Conservation (phyloP, 1,284 basidiomycete genomes). For the Boletus sp. region DNA sequence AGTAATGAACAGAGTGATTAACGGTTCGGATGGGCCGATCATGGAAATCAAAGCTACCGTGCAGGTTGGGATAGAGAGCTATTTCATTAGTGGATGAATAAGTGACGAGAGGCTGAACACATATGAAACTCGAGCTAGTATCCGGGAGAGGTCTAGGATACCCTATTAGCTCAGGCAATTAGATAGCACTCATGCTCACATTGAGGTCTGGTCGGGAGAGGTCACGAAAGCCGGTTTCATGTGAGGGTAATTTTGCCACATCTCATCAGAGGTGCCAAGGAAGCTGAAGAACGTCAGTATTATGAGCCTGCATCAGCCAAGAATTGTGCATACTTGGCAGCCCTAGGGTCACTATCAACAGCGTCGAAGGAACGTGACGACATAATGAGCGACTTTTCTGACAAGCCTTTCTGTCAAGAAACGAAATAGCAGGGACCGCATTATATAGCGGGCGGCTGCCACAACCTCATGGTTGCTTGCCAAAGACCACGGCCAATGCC, state of each 20-base stretch:
- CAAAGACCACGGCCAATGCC: neutral
- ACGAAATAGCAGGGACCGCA: too few species aligned
- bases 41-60: too few species aligned
- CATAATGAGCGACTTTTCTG: slow-evolving; percentile 4
- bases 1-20: neutral
- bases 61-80: accelerated
- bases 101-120: neutral
- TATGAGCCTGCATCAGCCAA: neutral
- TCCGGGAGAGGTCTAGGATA: slow-evolving; percentile 6
- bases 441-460: too few species aligned
- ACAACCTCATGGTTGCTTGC: neutral
- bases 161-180: neutral
- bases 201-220: slow-evolving; percentile 5
- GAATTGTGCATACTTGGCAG: neutral
- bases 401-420: too few species aligned
- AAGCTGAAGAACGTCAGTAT: slow-evolving; percentile 2
- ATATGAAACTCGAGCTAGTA: too few species aligned
- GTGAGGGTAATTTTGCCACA: neutral
- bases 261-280: neutral
- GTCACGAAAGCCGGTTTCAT: neutral
- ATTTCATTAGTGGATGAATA: too few species aligned
- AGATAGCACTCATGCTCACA: slow-evolving; percentile 6
- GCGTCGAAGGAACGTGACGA: neutral
- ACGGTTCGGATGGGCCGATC: neutral
- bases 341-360: neutral